phyloP scores from a whole-genome alignment of 371 early-diverging fungal genomes.

The Syncephalastrum monosporum region DNA sequence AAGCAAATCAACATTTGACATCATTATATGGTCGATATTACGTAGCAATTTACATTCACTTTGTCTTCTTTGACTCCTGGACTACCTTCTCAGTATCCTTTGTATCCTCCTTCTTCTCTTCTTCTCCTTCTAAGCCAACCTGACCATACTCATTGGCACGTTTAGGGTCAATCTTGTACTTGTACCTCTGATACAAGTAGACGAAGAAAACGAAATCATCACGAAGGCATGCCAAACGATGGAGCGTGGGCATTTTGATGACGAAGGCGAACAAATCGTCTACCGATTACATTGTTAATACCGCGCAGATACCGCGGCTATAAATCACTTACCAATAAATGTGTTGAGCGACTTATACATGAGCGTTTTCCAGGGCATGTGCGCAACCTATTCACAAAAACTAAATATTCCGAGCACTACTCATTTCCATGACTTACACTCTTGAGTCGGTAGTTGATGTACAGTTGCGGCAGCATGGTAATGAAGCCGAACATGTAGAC shows the following conservation, averaged over 20 bases:
- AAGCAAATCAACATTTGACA: too few relatives aligned
- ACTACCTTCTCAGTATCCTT: slow-evolving; percentile 15
- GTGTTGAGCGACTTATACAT: slow-evolving; percentile 96
- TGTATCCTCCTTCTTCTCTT: slow-evolving; percentile 6
- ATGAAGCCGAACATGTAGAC: slow-evolving; percentile 89
- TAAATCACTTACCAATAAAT: slow-evolving; percentile 73
- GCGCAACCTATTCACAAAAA: slow-evolving; percentile 58
- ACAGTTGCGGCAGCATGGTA: slow-evolving; percentile 91
- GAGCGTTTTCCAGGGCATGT: slow-evolving; percentile 93
- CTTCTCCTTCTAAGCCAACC: slow-evolving; percentile 50
- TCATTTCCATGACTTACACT: slow-evolving; percentile 48
- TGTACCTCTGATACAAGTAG: slow-evolving; percentile 86
- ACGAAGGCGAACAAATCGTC: slow-evolving; percentile 95
- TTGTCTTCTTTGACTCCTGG: slow-evolving; percentile 29
- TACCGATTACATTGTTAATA: slow-evolving; percentile 2
- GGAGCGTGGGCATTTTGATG: slow-evolving; percentile 94
- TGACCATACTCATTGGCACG: slow-evolving; percentile 94
- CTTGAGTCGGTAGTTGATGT: slow-evolving; percentile 93
- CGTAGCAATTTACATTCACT: slow-evolving; percentile 12
- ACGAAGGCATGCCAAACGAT: slow-evolving; percentile 88
- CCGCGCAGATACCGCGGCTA: slow-evolving; percentile 16
- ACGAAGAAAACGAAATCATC: slow-evolving; percentile 89
- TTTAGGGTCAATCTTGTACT: slow-evolving; percentile 83
- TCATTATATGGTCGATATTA: too few relatives aligned
- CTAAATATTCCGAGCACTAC: background rate